Base-by-base conservation (phyloP, 1,284 basidiomycete species). In the Ganoderma multipileum region DNA sequence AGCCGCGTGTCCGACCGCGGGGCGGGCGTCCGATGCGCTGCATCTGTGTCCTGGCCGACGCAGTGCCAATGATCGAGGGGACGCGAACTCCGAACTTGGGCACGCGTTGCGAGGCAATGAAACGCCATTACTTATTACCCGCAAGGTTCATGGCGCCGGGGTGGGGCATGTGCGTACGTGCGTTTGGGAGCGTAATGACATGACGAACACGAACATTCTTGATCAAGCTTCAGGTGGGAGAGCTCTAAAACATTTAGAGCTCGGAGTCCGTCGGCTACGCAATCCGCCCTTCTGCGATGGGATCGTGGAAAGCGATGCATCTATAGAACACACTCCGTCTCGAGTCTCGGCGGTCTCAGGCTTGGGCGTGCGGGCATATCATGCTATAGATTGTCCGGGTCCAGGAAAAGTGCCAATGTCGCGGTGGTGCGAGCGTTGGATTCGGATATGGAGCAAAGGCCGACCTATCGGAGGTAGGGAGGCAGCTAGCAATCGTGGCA, bases 271-370 rank as follows among this genome's bases (percentile, higher is more conserved):
- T 23, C 55, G 55, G 23, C n/a, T 42, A 54, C 44, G 58, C 65
- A 61, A 65, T 55, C 60, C 36, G 61, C 50, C 42, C 64, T 69
- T 69, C 71, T 68, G 68, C 62, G 71, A 72, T 72, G 26, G 61
- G 23, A 69, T 72, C 71, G 71, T 64, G 68, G 69, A 69, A 60
- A 39, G 61, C 41, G 63, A 55, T 41, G 39, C 55, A 30, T 38
- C 55, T 33, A 12, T 20, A 58, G 55, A 58, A 58, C 8, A 12
- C 33, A 23, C n/a, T 33, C 55, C 33, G 20, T n/a, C 20, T 38
- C 33, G 33, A 23, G 38, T 33, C 33, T 33, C 33, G 33, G 8
- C 33, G 33, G 47, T 50, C 47, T 50, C 47, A 50, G 23, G 47
- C 47, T 50, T 11, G 23, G 47, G 47, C 4, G 23, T 58, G 55